Evolutionary conservation across 108 stramenopile species (phyloP), one percentile per base, ranked within the genome.

Genomic region (Mayamaea pseudoterrestris): DNA sequence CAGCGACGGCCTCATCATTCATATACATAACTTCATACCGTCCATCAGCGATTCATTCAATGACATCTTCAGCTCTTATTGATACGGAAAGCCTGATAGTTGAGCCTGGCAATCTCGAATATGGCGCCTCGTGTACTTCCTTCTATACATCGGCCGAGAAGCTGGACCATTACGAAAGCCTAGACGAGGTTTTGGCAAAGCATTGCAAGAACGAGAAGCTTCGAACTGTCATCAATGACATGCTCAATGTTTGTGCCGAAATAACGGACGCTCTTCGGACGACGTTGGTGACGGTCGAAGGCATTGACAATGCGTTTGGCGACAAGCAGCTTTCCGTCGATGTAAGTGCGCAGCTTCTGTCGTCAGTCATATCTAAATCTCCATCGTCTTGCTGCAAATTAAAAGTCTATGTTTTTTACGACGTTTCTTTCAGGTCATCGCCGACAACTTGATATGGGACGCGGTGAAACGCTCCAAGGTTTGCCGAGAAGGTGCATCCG

Each of bases 381-480:
- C n/a, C n/a, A n/a, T n/a, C n/a, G n/a, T n/a, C n/a, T n/a, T n/a
- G n/a, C n/a, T n/a, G n/a, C n/a, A n/a, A n/a, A n/a, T n/a, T n/a
- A n/a, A n/a, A n/a, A n/a, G n/a, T n/a, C n/a, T n/a, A n/a, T n/a
- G n/a, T n/a, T 8, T 39, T 8, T 8, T 39, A 18, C 16, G 5
- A 18, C 8, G 20, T 48, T 50, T 49, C 47, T 21, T 63, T 1
- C 50, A 69, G 68, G 52, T 73, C 0, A 74, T 79, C 41, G 72
- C 77, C 35, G 77, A 79, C 41, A 56, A 74, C 14, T 58, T 79
- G 31, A 67, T 79, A 47, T 79, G 77, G 77, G 77, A 79, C 18
- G 69, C 73, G 12, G 65, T 61, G 21, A 58, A 63, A 54, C 62
- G 55, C 32, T 71, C 69, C 9, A 30, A 62, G 27, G 77, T 79